Conservation (phyloP, 2,329 filamentous ascomycete genomes). For the Phialemonium atrogriseum region DNA sequence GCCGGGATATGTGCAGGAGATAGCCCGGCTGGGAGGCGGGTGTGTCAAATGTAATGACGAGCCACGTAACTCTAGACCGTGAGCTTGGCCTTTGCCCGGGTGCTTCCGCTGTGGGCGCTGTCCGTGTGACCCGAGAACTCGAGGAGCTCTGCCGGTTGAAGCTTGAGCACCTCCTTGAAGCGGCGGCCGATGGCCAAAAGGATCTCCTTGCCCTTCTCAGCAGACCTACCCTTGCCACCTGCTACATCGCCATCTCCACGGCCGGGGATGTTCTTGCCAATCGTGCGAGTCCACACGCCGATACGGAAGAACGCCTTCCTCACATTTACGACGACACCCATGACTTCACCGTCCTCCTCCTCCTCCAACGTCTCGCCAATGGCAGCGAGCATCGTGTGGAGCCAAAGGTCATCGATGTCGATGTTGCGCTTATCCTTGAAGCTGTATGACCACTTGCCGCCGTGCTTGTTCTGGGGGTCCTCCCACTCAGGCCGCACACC, state of each 20-base stretch:
- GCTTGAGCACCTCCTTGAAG: constrained; percentile 87
- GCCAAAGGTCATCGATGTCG: constrained; percentile 92
- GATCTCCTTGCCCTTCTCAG: constrained; percentile 78
- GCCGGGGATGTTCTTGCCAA: constrained; percentile 72
- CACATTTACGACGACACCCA: constrained; percentile 98
- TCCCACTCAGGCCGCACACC: constrained; percentile 98
- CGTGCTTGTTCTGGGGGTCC: constrained; percentile 96
- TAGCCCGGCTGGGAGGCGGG: too few species aligned
- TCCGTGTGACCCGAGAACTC: constrained; percentile 98
- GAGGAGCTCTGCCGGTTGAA: constrained; percentile 67
- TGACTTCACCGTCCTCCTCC: constrained; percentile 91
- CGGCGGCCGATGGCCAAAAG: constrained; percentile 76
- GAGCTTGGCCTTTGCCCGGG: constrained; percentile 91
- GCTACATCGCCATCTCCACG: constrained; percentile 66
- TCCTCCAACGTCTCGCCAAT: constrained; percentile 97
- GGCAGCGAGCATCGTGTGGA: constrained; percentile 91
- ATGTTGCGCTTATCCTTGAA: constrained; percentile 93
- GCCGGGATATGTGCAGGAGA: too few species aligned
- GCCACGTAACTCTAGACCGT: constrained; percentile 64
- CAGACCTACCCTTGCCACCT: constrained; percentile 67
- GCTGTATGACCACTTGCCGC: constrained; percentile 96
- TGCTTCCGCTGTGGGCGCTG: constrained; percentile 85
- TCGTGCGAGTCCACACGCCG: constrained; percentile 93
- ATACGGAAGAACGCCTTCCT: constrained; percentile 98
- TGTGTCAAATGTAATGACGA: too few species aligned